These are phyloP conservation scores for Coemansia sp. DNA, from an alignment of 192 early-diverging fungal genomes.

Conservation along the genomic window DNA sequence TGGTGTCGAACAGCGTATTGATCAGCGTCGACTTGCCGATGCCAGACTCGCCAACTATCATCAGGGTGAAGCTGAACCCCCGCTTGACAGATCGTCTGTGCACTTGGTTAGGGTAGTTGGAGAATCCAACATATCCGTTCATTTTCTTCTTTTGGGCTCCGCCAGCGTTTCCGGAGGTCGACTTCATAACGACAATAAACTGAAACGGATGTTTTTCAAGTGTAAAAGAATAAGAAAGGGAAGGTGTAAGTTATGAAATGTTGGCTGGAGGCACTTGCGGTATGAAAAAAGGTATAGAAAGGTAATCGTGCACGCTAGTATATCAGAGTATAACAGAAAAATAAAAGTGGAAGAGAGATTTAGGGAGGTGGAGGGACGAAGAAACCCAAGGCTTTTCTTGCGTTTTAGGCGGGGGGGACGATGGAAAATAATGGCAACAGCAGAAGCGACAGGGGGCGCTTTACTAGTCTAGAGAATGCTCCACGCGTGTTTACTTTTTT, in stretches of 20 bases:
- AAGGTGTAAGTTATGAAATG: not conserved
- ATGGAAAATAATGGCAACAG: not conserved
- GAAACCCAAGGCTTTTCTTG: conserved; percentile 1
- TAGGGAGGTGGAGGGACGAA: not conserved
- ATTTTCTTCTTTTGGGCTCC: conserved; percentile 60
- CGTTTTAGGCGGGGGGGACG: conserved; percentile 3
- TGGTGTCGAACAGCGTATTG: conserved; percentile 94
- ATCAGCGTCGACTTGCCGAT: conserved; percentile 97
- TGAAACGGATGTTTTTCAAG: not conserved
- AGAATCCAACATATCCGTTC: conserved; percentile 90
- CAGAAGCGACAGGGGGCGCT: not conserved
- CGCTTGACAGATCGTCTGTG: conserved; percentile 91
- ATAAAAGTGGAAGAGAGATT: not conserved
- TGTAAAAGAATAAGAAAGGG: not conserved
- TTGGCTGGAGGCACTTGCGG: too few relatives aligned
- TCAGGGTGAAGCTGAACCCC: conserved; percentile 93
- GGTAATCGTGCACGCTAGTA: conserved; percentile 10
- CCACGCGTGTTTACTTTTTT: not conserved
- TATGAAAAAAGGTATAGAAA: not conserved
- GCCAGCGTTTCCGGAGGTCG: conserved; percentile 42
- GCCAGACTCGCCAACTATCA: conserved; percentile 96
- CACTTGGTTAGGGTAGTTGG: conserved; percentile 92
- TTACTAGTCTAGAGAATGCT: conserved; percentile 2
- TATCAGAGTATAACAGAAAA: conserved; percentile 11
- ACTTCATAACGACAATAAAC: conserved; percentile 29